A percentile compares a stretch with the other conserved stretches of the same genome.
Evolutionary conservation across 805 yeast genomes (phyloP).

Genomic region (Cyberlindnera maclurae): DNA sequence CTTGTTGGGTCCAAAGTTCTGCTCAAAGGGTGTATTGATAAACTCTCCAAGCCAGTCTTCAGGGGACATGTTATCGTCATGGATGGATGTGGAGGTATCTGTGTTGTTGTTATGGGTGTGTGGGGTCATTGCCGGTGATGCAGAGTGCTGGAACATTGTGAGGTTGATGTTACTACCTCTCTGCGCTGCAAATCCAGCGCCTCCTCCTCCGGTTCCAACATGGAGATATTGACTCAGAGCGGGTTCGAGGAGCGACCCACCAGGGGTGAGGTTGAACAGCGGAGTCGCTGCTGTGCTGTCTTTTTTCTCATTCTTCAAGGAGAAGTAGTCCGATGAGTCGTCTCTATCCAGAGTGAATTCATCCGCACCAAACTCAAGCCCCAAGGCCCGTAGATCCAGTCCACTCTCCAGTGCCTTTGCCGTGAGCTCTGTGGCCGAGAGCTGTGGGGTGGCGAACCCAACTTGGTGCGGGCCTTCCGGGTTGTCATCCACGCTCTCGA

Average conservation of each 20-base stretch:
- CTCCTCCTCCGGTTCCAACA: conserved; percentile 34
- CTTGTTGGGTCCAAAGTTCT: conserved; percentile 40
- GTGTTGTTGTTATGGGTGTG: conserved; percentile 4
- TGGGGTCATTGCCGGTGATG: conserved; percentile 10
- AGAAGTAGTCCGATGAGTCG: conserved; percentile 7
- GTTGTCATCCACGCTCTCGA: conserved; percentile 6
- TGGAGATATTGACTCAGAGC: conserved; percentile 32
- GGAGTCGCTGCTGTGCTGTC: conserved; percentile 15
- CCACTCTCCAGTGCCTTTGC: conserved; percentile 28
- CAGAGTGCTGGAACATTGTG: conserved; percentile 14
- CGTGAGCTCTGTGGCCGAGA: conserved; percentile 40
- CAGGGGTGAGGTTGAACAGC: conserved; percentile 19
- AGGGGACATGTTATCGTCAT: conserved; percentile 21
- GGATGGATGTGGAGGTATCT: conserved; percentile 15
- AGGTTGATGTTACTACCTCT: conserved; percentile 9
- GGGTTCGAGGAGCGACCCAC: conserved; percentile 27
- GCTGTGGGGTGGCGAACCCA: conserved; percentile 77
- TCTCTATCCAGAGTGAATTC: conserved; percentile 13
- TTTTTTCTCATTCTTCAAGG: neutral
- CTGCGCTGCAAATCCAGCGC: conserved; percentile 29
- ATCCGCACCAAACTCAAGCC: conserved; percentile 25
- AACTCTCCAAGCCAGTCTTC: conserved; percentile 69
- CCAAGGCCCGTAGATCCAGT: conserved; percentile 31
- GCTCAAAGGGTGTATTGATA: conserved; percentile 58
- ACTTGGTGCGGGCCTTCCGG: conserved; percentile 60